Base-by-base conservation (phyloP, 345 rosid species). In the Anacardium occidentale region DNA sequence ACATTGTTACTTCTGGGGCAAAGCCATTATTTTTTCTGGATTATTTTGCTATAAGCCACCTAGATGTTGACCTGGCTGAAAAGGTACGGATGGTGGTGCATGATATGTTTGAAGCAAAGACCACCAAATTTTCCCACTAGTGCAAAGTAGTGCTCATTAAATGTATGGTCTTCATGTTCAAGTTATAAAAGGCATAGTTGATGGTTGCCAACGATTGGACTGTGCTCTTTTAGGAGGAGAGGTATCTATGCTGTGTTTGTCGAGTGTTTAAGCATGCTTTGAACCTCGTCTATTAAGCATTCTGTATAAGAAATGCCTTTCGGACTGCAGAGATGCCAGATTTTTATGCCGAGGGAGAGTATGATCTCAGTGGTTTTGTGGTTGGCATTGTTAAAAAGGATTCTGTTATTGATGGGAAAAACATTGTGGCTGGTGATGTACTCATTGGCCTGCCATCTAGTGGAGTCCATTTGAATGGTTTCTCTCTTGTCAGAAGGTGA, bases 261-360 rank as follows among this genome's bases (percentile, higher is more conserved):
- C 1, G 32, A 29, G 15, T 47, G 17, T 47, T 47, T 11, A 13
- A 10, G 13, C 25, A n/a, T 22, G 9, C 47, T 34, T 22, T 1
- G 32, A 45, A 59, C 56, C 32, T 60, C 5, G 12, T 20, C 47
- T 18, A 57, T 58, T 47, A 45, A 14, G 26, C 69, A 52, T 51
- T 13, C 7, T 25, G 25, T 22, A 26, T 13, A 25, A 29, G 29
- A 42, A 51, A 11, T 76, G 55, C 40, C 51, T 79, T 78, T 63
- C 73, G 93, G 98, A 91, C 98, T 70, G 98, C 96, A 74, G 96
- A 95, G 89, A 95, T 92, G 99, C 98, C 98, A 0, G 91, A 81
- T 69, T 92, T 95, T 83, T 95, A 95, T 67, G 85, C 86, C 20
- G 83, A 87, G 12, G 94, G 97, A 0, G 97, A 95, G 69, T 95